A percentile compares a stretch with the other conserved stretches of the same genome.
phyloP scores from a whole-genome alignment of 306 rosid species.

The Citrullus amarus region DNA sequence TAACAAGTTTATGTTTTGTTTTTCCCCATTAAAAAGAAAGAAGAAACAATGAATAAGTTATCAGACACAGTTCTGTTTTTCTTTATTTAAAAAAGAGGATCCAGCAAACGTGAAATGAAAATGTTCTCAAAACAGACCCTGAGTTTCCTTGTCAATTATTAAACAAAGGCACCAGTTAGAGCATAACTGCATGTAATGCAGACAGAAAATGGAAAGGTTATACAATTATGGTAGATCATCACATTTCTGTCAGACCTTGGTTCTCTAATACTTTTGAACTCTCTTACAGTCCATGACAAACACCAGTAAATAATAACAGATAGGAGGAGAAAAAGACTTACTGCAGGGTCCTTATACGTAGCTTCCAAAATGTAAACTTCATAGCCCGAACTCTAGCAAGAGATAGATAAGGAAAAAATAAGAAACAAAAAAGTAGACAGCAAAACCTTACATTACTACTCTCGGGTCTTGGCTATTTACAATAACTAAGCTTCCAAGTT shows the following conservation, averaged over 20 bases:
- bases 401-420: constrained; percentile 21
- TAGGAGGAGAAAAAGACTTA: constrained; percentile 15
- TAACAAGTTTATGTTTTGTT: no score
- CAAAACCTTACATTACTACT: background rate
- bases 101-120: no score
- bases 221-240: background rate
- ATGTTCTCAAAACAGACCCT: no score
- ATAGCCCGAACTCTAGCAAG: constrained; percentile 79
- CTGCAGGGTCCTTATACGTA: constrained; percentile 88
- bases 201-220: background rate
- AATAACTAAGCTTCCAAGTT: background rate
- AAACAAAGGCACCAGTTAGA: background rate
- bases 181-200: background rate
- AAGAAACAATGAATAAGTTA: no score
- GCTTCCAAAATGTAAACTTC: constrained; percentile 96
- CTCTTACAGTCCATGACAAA: constrained; percentile 2
- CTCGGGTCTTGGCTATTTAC: background rate
- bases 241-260: background rate
- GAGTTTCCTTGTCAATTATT: background rate
- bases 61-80: no score
- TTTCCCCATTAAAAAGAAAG: no score
- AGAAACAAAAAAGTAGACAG: constrained; percentile 24
- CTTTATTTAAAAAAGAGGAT: no score
- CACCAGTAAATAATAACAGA: background rate
- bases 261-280: background rate